Conservation (phyloP, 345 rosid species). For the Citrus hindsii region DNA sequence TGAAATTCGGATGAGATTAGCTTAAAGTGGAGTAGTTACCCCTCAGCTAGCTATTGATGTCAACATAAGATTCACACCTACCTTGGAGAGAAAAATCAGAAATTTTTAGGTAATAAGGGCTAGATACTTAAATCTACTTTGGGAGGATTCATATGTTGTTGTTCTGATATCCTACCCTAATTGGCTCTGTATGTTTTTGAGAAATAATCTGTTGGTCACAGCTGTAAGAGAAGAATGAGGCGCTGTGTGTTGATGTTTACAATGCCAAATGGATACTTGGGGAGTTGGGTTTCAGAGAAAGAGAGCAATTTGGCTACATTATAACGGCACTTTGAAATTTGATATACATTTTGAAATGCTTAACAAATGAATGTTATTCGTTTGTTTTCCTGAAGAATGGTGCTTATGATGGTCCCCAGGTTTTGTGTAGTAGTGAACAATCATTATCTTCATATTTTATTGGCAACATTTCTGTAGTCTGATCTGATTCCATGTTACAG, state of each 20-base stretch:
- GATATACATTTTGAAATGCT: neutral
- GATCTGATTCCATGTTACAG: neutral
- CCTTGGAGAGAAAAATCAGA: neutral
- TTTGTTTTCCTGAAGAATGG: neutral
- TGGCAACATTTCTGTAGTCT: neutral
- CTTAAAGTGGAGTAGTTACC: neutral
- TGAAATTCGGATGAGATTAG: neutral
- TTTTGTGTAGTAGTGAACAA: neutral
- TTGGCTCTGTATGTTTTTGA: neutral
- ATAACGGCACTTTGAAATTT: neutral
- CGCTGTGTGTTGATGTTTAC: neutral
- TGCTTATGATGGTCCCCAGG: neutral
- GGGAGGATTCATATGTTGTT: neutral
- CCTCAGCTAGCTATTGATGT: neutral
- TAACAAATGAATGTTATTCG: neutral
- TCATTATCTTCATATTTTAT: neutral
- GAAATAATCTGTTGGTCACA: neutral
- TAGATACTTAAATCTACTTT: neutral
- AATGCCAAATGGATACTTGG: neutral
- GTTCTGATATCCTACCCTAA: neutral
- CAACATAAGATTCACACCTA: neutral
- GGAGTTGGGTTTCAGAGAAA: no score
- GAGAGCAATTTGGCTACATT: neutral
- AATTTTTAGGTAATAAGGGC: neutral
- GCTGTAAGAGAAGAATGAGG: neutral